phyloP scores from a whole-genome alignment of 495 filamentous ascomycete species.

The Cetradonia linearis region DNA sequence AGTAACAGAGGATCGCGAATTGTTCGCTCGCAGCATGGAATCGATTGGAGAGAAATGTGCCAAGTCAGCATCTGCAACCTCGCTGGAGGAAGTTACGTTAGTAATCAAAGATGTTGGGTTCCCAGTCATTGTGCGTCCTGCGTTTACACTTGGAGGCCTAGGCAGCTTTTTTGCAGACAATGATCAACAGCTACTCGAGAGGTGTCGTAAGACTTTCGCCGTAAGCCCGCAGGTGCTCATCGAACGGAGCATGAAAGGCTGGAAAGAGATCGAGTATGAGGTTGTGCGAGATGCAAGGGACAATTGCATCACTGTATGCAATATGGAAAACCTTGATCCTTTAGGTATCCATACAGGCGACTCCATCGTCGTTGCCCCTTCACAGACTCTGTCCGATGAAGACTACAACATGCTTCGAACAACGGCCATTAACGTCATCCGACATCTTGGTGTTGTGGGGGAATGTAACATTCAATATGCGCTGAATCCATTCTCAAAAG shows the following conservation, averaged over 20 bases:
- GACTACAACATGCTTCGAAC: constrained; percentile 99
- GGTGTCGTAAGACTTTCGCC: constrained; percentile 92
- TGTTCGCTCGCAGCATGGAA: constrained; percentile 97
- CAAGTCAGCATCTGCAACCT: constrained; percentile 85
- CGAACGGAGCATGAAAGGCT: constrained; percentile 97
- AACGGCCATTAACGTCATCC: constrained; percentile 96
- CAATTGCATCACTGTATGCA: constrained; percentile 99
- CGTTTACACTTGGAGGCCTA: constrained; percentile 89
- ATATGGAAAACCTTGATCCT: constrained; percentile 99
- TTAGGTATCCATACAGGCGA: constrained; percentile 97
- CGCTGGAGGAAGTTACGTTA: constrained; percentile 69
- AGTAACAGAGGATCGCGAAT: constrained; percentile 92
- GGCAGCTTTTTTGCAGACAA: constrained; percentile 94
- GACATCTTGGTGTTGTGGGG: constrained; percentile 91
- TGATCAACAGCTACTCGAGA: constrained; percentile 71
- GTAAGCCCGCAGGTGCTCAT: constrained; percentile 93
- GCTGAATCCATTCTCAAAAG: constrained; percentile 87
- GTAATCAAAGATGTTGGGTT: constrained; percentile 86
- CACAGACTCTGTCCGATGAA: constrained; percentile 91
- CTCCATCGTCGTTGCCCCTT: constrained; percentile 95
- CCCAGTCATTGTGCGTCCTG: constrained; percentile 93
- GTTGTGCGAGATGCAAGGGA: constrained; percentile 92
- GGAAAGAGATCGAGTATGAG: constrained; percentile 99
- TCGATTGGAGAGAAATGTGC: constrained; percentile 97
- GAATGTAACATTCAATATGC: constrained; percentile 99